Conservation (phyloP, 2,329 filamentous ascomycete genomes). For the Phialophora expanda region DNA sequence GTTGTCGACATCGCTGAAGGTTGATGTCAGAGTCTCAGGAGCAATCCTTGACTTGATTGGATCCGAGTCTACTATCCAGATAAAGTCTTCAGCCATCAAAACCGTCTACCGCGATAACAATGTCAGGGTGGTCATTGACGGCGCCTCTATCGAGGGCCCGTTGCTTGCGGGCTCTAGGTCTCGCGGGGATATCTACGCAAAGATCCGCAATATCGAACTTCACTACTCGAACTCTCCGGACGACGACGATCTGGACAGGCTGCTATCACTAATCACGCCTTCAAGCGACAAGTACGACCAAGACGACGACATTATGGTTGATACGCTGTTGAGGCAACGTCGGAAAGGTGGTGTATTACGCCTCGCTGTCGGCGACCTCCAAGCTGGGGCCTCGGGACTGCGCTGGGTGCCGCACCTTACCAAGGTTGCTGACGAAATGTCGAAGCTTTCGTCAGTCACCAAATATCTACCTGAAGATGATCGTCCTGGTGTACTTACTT, state of each 20-base stretch:
- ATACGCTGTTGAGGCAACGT: slow-evolving; percentile 84
- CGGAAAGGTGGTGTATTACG: slow-evolving; percentile 84
- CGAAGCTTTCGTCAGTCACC: slow-evolving; percentile 81
- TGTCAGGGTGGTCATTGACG: slow-evolving; percentile 74
- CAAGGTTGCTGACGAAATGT: slow-evolving; percentile 75
- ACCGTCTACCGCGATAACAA: slow-evolving; percentile 75
- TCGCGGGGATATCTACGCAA: slow-evolving; percentile 66
- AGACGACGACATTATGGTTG: slow-evolving; percentile 92
- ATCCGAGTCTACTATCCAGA: slow-evolving; percentile 72
- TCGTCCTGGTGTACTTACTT: slow-evolving; percentile 80
- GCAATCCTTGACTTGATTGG: slow-evolving; percentile 77
- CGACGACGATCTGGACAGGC: slow-evolving; percentile 77
- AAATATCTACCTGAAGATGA: slow-evolving; percentile 98
- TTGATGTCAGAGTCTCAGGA: slow-evolving; percentile 78
- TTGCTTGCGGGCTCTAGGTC: slow-evolving; percentile 44
- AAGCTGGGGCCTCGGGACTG: slow-evolving; percentile 66
- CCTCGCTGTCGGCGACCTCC: slow-evolving; percentile 68
- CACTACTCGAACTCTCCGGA: slow-evolving; percentile 76
- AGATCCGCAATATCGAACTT: slow-evolving; percentile 69
- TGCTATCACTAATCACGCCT: slow-evolving; percentile 86
- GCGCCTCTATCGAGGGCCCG: slow-evolving; percentile 75
- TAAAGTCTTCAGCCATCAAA: slow-evolving; percentile 83
- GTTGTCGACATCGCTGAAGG: slow-evolving; percentile 58
- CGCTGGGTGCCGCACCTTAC: slow-evolving; percentile 71
- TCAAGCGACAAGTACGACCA: slow-evolving; percentile 88